These are phyloP conservation scores for Kuraishia cidri DNA, from an alignment of 805 yeast species.

Conservation along the genomic window DNA sequence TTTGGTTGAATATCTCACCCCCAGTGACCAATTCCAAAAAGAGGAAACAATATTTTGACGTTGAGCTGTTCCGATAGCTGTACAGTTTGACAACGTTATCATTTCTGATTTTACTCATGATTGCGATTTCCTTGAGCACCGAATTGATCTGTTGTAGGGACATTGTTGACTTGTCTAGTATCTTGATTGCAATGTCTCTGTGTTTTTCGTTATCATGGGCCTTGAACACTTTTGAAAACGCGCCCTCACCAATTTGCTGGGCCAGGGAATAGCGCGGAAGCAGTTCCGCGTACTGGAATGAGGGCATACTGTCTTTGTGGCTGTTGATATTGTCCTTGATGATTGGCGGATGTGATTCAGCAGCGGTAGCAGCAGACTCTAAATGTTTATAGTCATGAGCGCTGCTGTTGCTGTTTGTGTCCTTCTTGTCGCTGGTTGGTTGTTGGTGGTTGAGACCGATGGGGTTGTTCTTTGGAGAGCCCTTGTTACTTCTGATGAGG, in stretches of 20 bases:
- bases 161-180: conserved; percentile 56
- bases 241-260: conserved; percentile 68
- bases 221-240: conserved; percentile 78
- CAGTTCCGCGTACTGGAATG: conserved; percentile 16
- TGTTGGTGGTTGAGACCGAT: no score
- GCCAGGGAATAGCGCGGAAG: conserved; percentile 15
- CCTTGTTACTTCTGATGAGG: no score
- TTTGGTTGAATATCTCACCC: conserved; percentile 76
- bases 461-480: no score
- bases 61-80: conserved; percentile 39
- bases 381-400: not conserved
- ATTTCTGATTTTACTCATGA: conserved; percentile 59
- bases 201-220: conserved; percentile 42
- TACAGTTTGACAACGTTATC: conserved; percentile 50
- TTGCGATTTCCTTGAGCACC: conserved; percentile 62
- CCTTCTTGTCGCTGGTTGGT: no score
- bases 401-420: no score
- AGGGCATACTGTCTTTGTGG: conserved; percentile 5
- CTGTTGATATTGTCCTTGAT: not conserved
- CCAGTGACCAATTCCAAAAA: conserved; percentile 65
- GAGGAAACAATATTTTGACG: conserved; percentile 43
- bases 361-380: not conserved
- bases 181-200: conserved; percentile 59
- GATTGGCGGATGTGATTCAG: not conserved
- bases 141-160: conserved; percentile 41